Evolutionary conservation across 352 stramenopile species (phyloP).

Genomic region (Pythium dissimile): DNA sequence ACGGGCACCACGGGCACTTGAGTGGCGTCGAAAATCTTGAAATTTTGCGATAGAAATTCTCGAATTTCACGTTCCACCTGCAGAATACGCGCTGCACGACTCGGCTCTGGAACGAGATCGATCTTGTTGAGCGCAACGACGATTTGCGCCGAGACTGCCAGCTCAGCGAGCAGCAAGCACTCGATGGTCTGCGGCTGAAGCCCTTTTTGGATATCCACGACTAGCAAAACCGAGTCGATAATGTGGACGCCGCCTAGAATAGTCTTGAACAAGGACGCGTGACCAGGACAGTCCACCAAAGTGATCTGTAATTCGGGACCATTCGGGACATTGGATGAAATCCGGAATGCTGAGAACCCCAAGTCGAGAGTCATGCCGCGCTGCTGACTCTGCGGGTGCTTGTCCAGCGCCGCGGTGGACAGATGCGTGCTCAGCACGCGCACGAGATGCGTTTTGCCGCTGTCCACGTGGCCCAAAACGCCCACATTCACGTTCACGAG

Average conservation of each 20-base stretch:
- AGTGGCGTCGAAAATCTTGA: neutral
- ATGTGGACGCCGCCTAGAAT: constrained; percentile 99
- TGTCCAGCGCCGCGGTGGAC: constrained; percentile 98
- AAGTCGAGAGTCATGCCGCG: constrained; percentile 98
- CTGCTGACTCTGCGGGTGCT: constrained; percentile 95
- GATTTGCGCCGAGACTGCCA: constrained; percentile 86
- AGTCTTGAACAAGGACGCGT: constrained; percentile 98
- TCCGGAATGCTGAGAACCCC: constrained; percentile 95
- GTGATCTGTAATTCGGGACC: constrained; percentile 90
- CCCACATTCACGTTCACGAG: constrained; percentile 96
- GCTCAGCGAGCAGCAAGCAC: constrained; percentile 95
- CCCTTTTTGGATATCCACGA: constrained; percentile 96
- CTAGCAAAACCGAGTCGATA: constrained; percentile 97
- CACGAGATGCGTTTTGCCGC: constrained; percentile 97
- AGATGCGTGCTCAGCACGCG: constrained; percentile 96
- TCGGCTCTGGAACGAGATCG: constrained; percentile 87
- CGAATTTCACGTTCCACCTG: constrained; percentile 70
- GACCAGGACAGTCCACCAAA: constrained; percentile 94
- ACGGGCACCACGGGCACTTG: constrained; percentile 91
- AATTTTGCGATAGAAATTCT: constrained; percentile 48
- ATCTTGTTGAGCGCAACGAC: constrained; percentile 97
- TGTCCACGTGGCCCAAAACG: constrained; percentile 98
- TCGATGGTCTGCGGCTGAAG: constrained; percentile 99
- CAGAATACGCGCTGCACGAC: constrained; percentile 57
- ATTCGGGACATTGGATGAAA: constrained; percentile 31